phyloP scores from a whole-genome alignment of 495 filamentous ascomycete species.

The Symbiotaphrina buchneri region DNA sequence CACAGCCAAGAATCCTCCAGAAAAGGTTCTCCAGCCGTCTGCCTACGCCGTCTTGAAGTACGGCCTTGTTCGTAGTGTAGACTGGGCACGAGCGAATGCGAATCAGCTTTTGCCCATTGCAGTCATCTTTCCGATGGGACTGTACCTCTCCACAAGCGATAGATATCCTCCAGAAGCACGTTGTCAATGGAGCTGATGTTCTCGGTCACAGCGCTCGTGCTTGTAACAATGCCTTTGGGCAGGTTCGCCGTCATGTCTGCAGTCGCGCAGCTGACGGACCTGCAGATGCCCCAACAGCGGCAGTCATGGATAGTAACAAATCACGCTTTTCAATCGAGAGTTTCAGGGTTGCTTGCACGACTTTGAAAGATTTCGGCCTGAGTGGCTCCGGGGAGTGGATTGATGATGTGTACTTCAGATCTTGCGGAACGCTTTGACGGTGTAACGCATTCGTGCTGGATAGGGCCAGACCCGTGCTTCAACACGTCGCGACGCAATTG shows the following conservation, averaged over 20 bases:
- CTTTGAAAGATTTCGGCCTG: too few relatives aligned
- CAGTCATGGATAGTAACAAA: too few relatives aligned
- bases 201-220: constrained; percentile 11
- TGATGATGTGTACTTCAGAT: too few relatives aligned
- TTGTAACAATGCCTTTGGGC: constrained; percentile 15
- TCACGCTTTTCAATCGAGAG: too few relatives aligned
- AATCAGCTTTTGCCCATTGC: neutral
- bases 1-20: constrained; percentile 26
- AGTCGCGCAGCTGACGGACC: neutral
- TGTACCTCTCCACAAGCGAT: constrained; percentile 24
- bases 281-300: neutral
- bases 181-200: constrained; percentile 12
- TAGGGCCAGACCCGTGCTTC: too few relatives aligned
- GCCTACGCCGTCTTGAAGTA: constrained; percentile 18
- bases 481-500: too few relatives aligned
- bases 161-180: constrained; percentile 16
- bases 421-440: too few relatives aligned
- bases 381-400: too few relatives aligned
- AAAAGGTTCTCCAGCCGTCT: constrained; percentile 27
- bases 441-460: too few relatives aligned
- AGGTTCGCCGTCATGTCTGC: constrained; percentile 7
- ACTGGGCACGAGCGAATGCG: constrained; percentile 11
- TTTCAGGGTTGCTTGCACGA: too few relatives aligned
- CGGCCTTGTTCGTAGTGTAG: constrained; percentile 17
- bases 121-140: neutral